Evolutionary conservation across 2,329 filamentous ascomycete genomes (phyloP).

Genomic region (Cladophialophora chaetospira): DNA sequence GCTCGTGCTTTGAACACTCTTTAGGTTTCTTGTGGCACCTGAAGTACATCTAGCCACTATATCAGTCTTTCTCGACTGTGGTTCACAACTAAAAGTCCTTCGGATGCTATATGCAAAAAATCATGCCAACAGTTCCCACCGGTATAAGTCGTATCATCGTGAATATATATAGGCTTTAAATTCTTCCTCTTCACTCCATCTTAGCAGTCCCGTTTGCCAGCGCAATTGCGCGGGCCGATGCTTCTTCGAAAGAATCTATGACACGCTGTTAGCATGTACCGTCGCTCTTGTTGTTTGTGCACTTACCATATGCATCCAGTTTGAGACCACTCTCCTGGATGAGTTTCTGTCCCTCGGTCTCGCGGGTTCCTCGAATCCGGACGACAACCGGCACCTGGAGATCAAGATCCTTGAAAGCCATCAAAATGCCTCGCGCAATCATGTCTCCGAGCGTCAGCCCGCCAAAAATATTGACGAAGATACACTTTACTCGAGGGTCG

Average conservation of each 20-base stretch:
- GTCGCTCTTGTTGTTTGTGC: slow-evolving; percentile 38
- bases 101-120: neutral
- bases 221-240: slow-evolving; percentile 66
- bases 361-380: slow-evolving; percentile 72
- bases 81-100: no score
- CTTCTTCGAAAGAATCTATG: slow-evolving; percentile 56
- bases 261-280: slow-evolving; percentile 1
- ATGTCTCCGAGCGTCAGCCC: slow-evolving; percentile 74
- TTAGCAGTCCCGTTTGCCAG: slow-evolving; percentile 46
- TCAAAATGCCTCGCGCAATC: slow-evolving; percentile 74
- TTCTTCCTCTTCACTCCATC: slow-evolving; percentile 17
- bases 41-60: no score
- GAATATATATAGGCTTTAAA: neutral
- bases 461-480: slow-evolving; percentile 73
- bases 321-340: slow-evolving; percentile 68
- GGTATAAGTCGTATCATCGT: neutral
- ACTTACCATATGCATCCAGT: slow-evolving; percentile 71
- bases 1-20: neutral
- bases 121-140: neutral
- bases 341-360: slow-evolving; percentile 68
- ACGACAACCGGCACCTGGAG: slow-evolving; percentile 75
- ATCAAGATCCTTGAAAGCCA: slow-evolving; percentile 70
- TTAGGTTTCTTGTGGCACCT: neutral
- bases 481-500: slow-evolving; percentile 70
- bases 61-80: no score